Evolutionary conservation across 305 asterid species (phyloP), one percentile per base, ranked within the genome.

Genomic region (Solanum hybrid): DNA sequence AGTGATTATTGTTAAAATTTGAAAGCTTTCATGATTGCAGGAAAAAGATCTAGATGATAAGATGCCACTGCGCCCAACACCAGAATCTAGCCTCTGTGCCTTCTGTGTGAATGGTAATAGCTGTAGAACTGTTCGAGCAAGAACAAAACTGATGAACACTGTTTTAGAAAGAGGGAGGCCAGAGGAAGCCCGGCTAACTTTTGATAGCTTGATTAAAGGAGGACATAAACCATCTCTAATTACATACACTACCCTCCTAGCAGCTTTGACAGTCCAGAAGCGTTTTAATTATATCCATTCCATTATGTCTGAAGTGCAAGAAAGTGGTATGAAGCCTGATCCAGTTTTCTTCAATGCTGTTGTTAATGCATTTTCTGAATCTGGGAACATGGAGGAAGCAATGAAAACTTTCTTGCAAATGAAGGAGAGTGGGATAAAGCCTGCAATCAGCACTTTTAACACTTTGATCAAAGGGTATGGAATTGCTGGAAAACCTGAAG

Each of bases 141-240:
- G 89, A 91, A 91, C 97, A 71, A 96, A 92, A 84, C 91, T 89
- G 90, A 96, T 96, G 97, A 93, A 93, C 93, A 91, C 93, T 91
- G 93, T 94, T 51, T 34, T 95, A 89, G 96, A 95, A 80, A 91
- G 90, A 72, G 92, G 93, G 86, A 94, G 93, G 89, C 95, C 96
- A 4, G 92, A 89, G 87, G 96, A 94, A 85, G 95, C 95, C 26
- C 92, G 81, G 78, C 91, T 92, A 12, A 87, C 93, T 88, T 96
- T 96, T 85, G 93, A 92, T 88, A 91, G 91, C 79, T 92, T 95
- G 93, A 93, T 94, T 85, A 93, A 91, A 87, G 92, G 56, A 86
- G 98, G 98, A n/a, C 98, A 96, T 88, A 93, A 92, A 87, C 98
- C 98, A 71, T 94, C 98, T 84, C 92, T 96, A 7, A 93, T 94